A percentile compares a stretch with the other conserved stretches of the same genome.
Conservation (phyloP, 1,284 basidiomycete species). For the Apiotrichum laibachii region DNA sequence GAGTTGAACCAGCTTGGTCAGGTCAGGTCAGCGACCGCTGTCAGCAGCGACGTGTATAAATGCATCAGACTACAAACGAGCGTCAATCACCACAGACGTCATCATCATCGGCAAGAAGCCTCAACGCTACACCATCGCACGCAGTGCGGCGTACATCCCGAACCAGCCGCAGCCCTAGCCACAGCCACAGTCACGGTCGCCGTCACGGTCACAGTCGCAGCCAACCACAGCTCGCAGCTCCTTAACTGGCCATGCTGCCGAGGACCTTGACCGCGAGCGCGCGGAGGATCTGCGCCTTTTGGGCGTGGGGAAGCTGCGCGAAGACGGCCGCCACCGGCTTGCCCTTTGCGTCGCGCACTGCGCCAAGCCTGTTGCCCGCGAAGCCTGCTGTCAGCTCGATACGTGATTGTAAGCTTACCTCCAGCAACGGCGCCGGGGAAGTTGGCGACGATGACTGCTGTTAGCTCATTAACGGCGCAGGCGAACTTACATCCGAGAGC, state of each 20-base stretch:
- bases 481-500: constrained; percentile 64
- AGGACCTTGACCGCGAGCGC: constrained; percentile 86
- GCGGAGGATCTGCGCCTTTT: constrained; percentile 86
- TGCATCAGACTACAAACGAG: constrained; percentile 4
- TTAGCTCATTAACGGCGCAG: too few species aligned
- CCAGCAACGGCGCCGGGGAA: constrained; percentile 64
- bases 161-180: too few species aligned
- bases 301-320: constrained; percentile 66
- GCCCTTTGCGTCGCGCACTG: constrained; percentile 86
- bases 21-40: too few species aligned
- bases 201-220: too few species aligned
- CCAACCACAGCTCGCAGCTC: background rate
- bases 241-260: constrained; percentile 52
- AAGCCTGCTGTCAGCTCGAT: constrained; percentile 43
- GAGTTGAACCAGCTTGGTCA: too few species aligned
- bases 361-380: constrained; percentile 80
- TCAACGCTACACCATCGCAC: background rate
- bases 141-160: too few species aligned
- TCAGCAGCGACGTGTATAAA: background rate
- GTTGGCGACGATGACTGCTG: constrained; percentile 68
- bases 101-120: background rate
- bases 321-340: constrained; percentile 92
- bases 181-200: too few species aligned
- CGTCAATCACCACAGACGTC: background rate
- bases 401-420: constrained; percentile 27